Conservation (phyloP, 2,329 filamentous ascomycete species). For the Endothia cerciana region DNA sequence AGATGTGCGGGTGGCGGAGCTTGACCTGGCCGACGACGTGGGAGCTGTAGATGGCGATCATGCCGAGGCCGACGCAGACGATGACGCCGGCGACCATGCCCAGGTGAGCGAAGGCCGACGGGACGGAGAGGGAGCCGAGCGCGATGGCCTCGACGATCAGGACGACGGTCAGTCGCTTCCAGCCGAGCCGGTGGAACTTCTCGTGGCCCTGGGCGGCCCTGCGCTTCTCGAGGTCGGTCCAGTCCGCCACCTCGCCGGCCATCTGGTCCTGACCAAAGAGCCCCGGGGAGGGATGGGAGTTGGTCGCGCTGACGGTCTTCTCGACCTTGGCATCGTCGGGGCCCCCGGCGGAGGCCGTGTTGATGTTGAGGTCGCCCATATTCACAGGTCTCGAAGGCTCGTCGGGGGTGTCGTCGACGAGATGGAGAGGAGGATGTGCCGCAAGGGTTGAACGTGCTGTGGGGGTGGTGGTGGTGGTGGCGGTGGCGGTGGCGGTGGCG, state of each 20-base stretch:
- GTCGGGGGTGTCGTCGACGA: constrained; percentile 24
- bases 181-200: constrained; percentile 57
- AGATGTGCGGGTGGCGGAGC: constrained; percentile 58
- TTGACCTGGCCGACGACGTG: constrained; percentile 50
- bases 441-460: too few relatives aligned
- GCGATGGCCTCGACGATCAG: constrained; percentile 62
- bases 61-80: constrained; percentile 39
- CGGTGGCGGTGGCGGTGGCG: too few relatives aligned
- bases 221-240: constrained; percentile 49
- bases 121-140: constrained; percentile 56
- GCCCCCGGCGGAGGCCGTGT: constrained; percentile 1
- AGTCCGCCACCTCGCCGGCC: constrained; percentile 27
- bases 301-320: constrained; percentile 24
- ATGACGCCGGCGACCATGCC: constrained; percentile 54
- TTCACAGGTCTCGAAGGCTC: not conserved
- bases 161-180: constrained; percentile 60
- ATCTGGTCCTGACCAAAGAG: constrained; percentile 25
- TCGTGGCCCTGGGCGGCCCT: constrained; percentile 50
- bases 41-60: constrained; percentile 46
- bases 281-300: constrained; percentile 26
- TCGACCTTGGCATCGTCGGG: constrained; percentile 24
- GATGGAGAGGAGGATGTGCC: too few relatives aligned
- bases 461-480: too few relatives aligned
- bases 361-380: constrained; percentile 25
- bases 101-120: constrained; percentile 55